A percentile compares a stretch with the other conserved stretches of the same genome.
These are phyloP conservation scores for Glutinoglossum americanum DNA, from an alignment of 495 filamentous ascomycete genomes.

Conservation along the genomic window DNA sequence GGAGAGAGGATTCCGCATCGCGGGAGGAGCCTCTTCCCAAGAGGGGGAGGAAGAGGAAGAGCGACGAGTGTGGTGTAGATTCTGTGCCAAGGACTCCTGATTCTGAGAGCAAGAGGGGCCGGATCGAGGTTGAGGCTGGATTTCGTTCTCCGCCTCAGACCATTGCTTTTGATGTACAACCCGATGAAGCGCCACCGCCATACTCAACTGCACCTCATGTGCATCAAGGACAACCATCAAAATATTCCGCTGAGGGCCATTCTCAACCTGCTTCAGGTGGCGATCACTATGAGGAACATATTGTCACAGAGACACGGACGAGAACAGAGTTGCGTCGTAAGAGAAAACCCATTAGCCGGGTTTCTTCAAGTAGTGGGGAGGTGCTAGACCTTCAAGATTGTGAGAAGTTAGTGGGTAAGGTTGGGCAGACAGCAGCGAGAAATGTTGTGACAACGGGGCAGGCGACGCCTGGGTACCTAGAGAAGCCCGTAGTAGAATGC, in stretches of 20 bases:
- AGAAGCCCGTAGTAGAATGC: background rate
- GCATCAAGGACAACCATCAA: background rate
- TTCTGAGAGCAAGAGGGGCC: background rate
- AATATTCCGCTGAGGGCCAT: background rate
- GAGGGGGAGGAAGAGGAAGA: conserved; percentile 51
- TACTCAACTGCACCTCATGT: conserved; percentile 2
- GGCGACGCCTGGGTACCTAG: background rate
- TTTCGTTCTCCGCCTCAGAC: conserved; percentile 10
- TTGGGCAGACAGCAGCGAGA: background rate
- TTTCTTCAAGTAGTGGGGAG: background rate
- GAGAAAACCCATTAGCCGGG: conserved; percentile 1
- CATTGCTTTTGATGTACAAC: conserved; percentile 16
- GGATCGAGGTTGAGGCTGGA: conserved; percentile 13
- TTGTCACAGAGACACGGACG: conserved; percentile 1
- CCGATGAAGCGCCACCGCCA: conserved; percentile 11
- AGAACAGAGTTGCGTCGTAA: conserved; percentile 5
- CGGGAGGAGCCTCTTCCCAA: conserved; percentile 24
- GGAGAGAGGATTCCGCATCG: conserved; percentile 34
- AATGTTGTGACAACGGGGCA: background rate
- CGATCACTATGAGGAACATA: conserved; percentile 6
- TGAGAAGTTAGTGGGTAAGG: background rate
- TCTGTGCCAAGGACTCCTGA: conserved; percentile 12
- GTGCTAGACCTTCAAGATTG: background rate
- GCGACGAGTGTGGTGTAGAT: conserved; percentile 39
- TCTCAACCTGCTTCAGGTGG: background rate